Evolutionary conservation across 2,329 filamentous ascomycete species (phyloP).

Genomic region (Scytalidium sp.): DNA sequence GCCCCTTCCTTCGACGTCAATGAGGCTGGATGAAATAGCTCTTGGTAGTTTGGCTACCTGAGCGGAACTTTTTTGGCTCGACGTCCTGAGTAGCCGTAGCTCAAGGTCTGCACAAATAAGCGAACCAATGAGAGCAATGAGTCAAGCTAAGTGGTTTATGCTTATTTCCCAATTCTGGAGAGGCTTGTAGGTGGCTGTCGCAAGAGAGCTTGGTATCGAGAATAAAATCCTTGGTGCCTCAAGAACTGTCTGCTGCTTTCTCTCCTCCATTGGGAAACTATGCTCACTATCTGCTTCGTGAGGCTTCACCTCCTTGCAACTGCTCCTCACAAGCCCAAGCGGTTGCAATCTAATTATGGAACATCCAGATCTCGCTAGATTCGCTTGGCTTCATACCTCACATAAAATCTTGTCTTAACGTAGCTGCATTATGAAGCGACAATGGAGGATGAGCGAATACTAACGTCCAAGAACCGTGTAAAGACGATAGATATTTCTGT

Average conservation of each 20-base stretch:
- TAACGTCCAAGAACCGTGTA: background rate
- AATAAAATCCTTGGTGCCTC: background rate
- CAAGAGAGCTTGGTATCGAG: background rate
- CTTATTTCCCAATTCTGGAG: background rate
- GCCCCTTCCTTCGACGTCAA: background rate
- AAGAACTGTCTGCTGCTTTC: background rate
- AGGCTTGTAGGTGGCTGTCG: background rate
- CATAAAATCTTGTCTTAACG: background rate
- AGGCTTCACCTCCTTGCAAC: background rate
- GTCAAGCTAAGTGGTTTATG: background rate
- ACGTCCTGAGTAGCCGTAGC: background rate
- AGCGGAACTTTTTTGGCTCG: background rate
- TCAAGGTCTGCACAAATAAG: background rate
- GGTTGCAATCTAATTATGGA: background rate
- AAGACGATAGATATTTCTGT: background rate
- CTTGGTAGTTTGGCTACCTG: background rate
- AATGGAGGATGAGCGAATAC: background rate
- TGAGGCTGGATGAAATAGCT: background rate
- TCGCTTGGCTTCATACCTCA: background rate
- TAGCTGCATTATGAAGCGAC: background rate
- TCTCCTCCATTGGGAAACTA: background rate
- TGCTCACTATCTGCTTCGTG: background rate
- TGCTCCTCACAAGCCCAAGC: background rate
- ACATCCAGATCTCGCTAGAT: background rate
- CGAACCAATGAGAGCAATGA: background rate